Conservation (phyloP, 306 rosid genomes). For the cucumber (Cucumis sativus) region DNA sequence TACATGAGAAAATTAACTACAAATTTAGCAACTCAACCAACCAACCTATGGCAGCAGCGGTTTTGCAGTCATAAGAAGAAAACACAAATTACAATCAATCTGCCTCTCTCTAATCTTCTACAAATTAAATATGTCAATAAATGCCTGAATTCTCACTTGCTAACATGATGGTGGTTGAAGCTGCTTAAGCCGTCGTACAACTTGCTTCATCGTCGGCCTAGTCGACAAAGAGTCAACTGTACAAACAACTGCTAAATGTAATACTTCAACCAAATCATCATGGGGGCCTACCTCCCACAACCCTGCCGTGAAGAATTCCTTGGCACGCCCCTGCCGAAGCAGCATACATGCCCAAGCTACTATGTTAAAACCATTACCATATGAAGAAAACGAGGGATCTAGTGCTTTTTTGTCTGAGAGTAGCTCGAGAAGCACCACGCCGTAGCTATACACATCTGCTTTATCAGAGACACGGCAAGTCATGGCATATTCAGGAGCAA, state of each 20-base stretch:
- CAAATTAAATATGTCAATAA: slow-evolving; percentile 28
- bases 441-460: slow-evolving; percentile 92
- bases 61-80: slow-evolving; percentile 7
- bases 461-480: slow-evolving; percentile 94
- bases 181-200: slow-evolving; percentile 79
- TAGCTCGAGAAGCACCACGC: slow-evolving; percentile 90
- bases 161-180: slow-evolving; percentile 86
- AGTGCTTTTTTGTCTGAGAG: slow-evolving; percentile 88
- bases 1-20: slow-evolving; percentile 47
- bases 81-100: slow-evolving; percentile 37
- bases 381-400: slow-evolving; percentile 81
- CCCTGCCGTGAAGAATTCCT: slow-evolving; percentile 73
- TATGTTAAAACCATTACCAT: slow-evolving; percentile 86
- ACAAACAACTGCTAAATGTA: slow-evolving; percentile 79
- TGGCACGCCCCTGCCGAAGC: slow-evolving; percentile 70
- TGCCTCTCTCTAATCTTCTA: slow-evolving; percentile 31
- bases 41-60: slow-evolving; percentile 12
- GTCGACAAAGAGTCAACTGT: slow-evolving; percentile 83
- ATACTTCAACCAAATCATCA: slow-evolving; percentile 75
- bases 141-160: slow-evolving; percentile 14
- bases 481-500: slow-evolving; percentile 96
- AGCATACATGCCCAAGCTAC: slow-evolving; percentile 90
- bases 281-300: slow-evolving; percentile 79
- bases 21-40: slow-evolving; percentile 36
- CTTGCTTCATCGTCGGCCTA: slow-evolving; percentile 88